These are phyloP conservation scores for Nemania serpens DNA, from an alignment of 2,329 filamentous ascomycete genomes.

Conservation along the genomic window DNA sequence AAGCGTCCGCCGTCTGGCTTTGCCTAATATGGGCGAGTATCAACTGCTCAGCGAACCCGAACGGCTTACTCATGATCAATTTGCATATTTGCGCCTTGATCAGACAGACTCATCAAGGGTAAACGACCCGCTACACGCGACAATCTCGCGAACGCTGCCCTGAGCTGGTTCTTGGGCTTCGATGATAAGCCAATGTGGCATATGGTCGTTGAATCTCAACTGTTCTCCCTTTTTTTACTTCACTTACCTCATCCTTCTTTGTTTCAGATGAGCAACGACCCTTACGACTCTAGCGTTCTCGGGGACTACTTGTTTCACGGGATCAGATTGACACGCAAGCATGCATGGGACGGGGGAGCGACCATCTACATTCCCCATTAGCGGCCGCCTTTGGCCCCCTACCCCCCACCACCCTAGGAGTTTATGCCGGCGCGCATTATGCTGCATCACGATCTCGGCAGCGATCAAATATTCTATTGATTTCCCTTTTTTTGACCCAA, in stretches of 20 bases:
- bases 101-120: background rate
- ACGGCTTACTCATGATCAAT: background rate
- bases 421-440: too few relatives aligned
- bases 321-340: slow-evolving; percentile 13
- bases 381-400: too few relatives aligned
- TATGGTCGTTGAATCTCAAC: background rate
- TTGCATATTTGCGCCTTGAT: background rate
- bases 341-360: slow-evolving; percentile 7
- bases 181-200: background rate
- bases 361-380: background rate
- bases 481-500: too few relatives aligned
- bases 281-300: slow-evolving; percentile 14
- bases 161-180: background rate
- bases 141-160: background rate
- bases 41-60: too few relatives aligned
- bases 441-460: too few relatives aligned
- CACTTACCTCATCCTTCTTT: background rate
- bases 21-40: too few relatives aligned
- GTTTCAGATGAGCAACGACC: slow-evolving; percentile 2
- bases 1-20: too few relatives aligned
- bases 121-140: background rate
- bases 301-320: background rate
- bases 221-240: background rate
- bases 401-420: too few relatives aligned
- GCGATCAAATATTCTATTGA: too few relatives aligned